These are phyloP conservation scores for Hemileia vastatrix DNA, from an alignment of 1,284 basidiomycete species.

Conservation along the genomic window DNA sequence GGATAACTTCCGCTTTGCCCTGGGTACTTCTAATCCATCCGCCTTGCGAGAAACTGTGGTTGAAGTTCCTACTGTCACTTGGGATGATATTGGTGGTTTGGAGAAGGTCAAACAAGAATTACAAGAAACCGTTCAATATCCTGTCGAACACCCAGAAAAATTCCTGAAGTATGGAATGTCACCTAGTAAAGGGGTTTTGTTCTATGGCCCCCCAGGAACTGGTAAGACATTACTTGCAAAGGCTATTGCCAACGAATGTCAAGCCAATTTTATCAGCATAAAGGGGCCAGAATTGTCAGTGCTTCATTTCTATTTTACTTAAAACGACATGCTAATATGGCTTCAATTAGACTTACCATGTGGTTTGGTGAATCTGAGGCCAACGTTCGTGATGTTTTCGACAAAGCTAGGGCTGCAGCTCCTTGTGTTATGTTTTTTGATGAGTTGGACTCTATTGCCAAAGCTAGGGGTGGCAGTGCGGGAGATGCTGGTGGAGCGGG, in stretches of 20 bases:
- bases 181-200: slow-evolving; percentile 94
- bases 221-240: slow-evolving; percentile 93
- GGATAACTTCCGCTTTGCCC: slow-evolving; percentile 97
- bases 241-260: slow-evolving; percentile 98
- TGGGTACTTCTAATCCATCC: slow-evolving; percentile 89
- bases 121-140: slow-evolving; percentile 98
- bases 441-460: slow-evolving; percentile 96
- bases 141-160: slow-evolving; percentile 99
- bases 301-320: background rate
- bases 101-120: slow-evolving; percentile 99
- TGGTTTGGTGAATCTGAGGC: slow-evolving; percentile 99
- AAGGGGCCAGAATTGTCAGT: slow-evolving; percentile 81
- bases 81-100: slow-evolving; percentile 98
- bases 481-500: slow-evolving; percentile 91
- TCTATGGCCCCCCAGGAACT: slow-evolving; percentile 94
- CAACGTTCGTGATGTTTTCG: slow-evolving; percentile 98
- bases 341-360: slow-evolving; percentile 59
- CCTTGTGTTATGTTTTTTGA: slow-evolving; percentile 99
- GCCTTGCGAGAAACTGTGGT: slow-evolving; percentile 93
- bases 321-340: slow-evolving; percentile 4
- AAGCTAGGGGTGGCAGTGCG: slow-evolving; percentile 71
- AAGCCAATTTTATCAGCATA: slow-evolving; percentile 96
- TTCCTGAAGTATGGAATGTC: slow-evolving; percentile 99
- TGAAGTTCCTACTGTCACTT: slow-evolving; percentile 89
- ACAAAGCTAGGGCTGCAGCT: slow-evolving; percentile 96